Percentiles rank a stretch among this genome's conserved stretches.
Conservation (phyloP, 106 monocot species). For the Acanthochlamys bracteata region DNA sequence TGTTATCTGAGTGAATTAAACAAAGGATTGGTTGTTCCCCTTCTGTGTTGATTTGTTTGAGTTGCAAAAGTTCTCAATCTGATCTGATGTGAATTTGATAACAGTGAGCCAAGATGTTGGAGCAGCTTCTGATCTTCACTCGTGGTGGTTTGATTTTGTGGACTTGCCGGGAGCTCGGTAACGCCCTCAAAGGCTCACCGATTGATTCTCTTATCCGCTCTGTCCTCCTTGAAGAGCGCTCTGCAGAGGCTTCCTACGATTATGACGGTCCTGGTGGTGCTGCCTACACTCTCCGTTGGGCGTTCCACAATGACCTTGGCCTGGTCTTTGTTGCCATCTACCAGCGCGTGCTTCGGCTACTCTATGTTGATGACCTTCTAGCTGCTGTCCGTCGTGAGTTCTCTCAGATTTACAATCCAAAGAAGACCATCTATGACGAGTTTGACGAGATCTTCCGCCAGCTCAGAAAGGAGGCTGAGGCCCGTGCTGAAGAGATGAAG, state of each 20-base stretch:
- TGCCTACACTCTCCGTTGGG: slow-evolving; percentile 86
- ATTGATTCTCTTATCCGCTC: slow-evolving; percentile 88
- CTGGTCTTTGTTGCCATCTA: slow-evolving; percentile 97
- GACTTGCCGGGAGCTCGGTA: slow-evolving; percentile 68
- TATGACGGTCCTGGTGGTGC: slow-evolving; percentile 51
- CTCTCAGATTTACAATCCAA: slow-evolving; percentile 63
- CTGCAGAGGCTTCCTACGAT: slow-evolving; percentile 63
- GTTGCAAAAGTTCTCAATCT: too few species aligned
- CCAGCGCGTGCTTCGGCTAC: slow-evolving; percentile 80
- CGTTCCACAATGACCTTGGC: slow-evolving; percentile 91
- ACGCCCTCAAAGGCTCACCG: slow-evolving; percentile 80
- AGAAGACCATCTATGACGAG: slow-evolving; percentile 43
- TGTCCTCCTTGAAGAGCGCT: slow-evolving; percentile 95
- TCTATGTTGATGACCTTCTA: slow-evolving; percentile 90
- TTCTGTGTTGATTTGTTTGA: too few species aligned
- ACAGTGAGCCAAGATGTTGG: slow-evolving; percentile 50
- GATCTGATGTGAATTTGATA: not conserved
- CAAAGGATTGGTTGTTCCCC: too few species aligned
- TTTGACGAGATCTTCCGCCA: slow-evolving; percentile 81
- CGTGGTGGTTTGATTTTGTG: slow-evolving; percentile 94
- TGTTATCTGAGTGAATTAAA: too few species aligned
- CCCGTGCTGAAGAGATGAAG: slow-evolving; percentile 79
- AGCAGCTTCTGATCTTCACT: slow-evolving; percentile 95
- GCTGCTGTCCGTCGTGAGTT: slow-evolving; percentile 56
- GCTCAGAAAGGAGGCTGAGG: slow-evolving; percentile 79